Conservation (phyloP, 2,329 filamentous ascomycete genomes). For the Hyphodiscus sp. region DNA sequence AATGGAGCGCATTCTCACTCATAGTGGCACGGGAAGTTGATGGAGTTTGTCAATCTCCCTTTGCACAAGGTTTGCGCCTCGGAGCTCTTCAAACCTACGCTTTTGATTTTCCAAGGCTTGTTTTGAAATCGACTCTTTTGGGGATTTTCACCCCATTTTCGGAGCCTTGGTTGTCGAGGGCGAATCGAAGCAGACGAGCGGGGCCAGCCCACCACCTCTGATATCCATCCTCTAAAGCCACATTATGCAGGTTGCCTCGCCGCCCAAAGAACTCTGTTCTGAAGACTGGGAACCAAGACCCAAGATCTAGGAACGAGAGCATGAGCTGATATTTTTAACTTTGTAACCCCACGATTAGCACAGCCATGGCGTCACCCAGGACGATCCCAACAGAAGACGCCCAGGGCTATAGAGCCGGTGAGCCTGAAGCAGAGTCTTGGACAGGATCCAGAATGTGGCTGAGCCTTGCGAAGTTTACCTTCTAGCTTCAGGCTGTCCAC, state of each 20-base stretch:
- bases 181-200: neutral
- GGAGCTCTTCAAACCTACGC: neutral
- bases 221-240: neutral
- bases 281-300: neutral
- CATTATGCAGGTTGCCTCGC: neutral
- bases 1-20: neutral
- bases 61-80: neutral
- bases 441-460: too few species aligned
- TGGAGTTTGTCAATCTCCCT: neutral
- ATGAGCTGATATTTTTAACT: neutral
- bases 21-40: neutral
- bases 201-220: neutral
- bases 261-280: neutral
- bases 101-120: neutral
- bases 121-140: neutral
- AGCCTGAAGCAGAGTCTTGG: too few species aligned
- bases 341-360: neutral
- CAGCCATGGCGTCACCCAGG: neutral
- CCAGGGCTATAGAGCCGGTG: too few species aligned
- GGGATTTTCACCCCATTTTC: neutral
- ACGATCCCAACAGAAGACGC: too few species aligned
- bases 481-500: too few species aligned
- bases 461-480: too few species aligned
- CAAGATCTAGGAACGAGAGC: neutral
- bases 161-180: too few species aligned